These are phyloP conservation scores for Goniomonas avonlea DNA, from an alignment of 78 protist genomes.

Conservation along the genomic window DNA sequence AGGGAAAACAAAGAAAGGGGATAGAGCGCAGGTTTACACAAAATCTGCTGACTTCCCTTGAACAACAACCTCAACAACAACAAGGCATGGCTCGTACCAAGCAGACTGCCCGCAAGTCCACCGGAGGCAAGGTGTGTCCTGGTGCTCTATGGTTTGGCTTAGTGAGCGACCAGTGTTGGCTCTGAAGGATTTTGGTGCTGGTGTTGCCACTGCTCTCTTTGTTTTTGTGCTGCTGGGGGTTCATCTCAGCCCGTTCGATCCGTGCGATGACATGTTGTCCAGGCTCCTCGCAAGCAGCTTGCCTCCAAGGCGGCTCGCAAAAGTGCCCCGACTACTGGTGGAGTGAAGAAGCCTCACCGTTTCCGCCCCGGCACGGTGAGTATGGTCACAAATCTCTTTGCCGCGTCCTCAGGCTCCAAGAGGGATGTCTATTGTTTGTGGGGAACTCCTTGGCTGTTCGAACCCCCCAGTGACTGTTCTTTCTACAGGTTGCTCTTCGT, in stretches of 20 bases:
- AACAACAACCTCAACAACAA: too few species aligned
- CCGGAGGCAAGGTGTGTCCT: constrained; percentile 85
- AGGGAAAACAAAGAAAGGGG: too few species aligned
- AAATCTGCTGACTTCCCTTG: too few species aligned
- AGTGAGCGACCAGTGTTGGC: neutral
- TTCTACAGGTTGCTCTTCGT: constrained; percentile 83
- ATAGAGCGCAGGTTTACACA: too few species aligned
- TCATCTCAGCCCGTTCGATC: neutral
- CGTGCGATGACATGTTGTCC: constrained; percentile 30
- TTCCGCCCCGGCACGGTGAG: constrained; percentile 31
- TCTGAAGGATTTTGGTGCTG: neutral
- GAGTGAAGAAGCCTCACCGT: constrained; percentile 53
- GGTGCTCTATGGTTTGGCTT: neutral
- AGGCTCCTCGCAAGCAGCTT: constrained; percentile 77
- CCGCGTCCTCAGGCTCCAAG: too few species aligned
- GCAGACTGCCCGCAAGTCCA: constrained; percentile 90
- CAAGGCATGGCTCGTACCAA: constrained; percentile 93
- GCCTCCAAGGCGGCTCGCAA: constrained; percentile 46
- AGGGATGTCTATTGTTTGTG: too few species aligned
- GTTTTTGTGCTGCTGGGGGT: neutral
- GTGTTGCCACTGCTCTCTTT: neutral
- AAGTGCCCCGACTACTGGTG: constrained; percentile 41
- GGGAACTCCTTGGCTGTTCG: too few species aligned
- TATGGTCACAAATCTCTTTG: too few species aligned
- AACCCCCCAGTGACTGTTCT: too few species aligned